Evolutionary conservation across 2,329 filamentous ascomycete genomes (phyloP), one percentile per base, ranked within the genome.

Genomic region (Achaetomium macrosporum): DNA sequence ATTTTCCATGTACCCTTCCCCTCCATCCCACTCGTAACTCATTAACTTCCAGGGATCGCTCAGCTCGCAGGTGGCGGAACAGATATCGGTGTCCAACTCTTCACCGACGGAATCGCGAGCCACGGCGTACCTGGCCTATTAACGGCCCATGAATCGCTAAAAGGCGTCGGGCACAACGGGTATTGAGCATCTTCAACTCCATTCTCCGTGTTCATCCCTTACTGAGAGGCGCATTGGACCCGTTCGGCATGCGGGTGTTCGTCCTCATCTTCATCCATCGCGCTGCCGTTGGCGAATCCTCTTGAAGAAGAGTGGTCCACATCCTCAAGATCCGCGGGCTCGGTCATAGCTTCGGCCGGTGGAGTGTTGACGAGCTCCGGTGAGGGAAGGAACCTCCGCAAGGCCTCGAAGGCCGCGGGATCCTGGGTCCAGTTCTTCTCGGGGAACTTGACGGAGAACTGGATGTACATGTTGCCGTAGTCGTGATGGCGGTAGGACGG

Each of bases 361-460:
- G 90, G 87, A 20, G 81, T 71, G 51, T 79, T 74, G 68, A 87
- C 78, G 37, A 84, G 68, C 37, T 73, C 59, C 2, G 81, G 85
- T 2, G 87, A 73, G 2, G 92, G 92, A n/a, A 99, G 82, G 51
- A 96, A 84, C 63, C 84, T 80, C 67, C 93, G 90, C 37, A 99
- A 84, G 12, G 85, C 77, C 53, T 88, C 82, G 63, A 95, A 87
- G 57, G 88, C 85, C 53, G 83, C 77, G 15, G 83, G 75, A 47
- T 86, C 77, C 36, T 81, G 68, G 36, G 81, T 81, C 79, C 82
- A 87, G 67, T 82, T 77, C 75, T 84, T 86, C 66, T 88, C 85
- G 45, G 93, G 93, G 81, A 99, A 97, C 75, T 95, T 96, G 73
- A 99, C 90, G 66, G 88, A 85, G 76, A 99, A 99, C 69, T 95